Evolutionary conservation across 179 eudicot species (phyloP), one percentile per base, ranked within the genome.

Genomic region (Monotropa hypopitys): DNA sequence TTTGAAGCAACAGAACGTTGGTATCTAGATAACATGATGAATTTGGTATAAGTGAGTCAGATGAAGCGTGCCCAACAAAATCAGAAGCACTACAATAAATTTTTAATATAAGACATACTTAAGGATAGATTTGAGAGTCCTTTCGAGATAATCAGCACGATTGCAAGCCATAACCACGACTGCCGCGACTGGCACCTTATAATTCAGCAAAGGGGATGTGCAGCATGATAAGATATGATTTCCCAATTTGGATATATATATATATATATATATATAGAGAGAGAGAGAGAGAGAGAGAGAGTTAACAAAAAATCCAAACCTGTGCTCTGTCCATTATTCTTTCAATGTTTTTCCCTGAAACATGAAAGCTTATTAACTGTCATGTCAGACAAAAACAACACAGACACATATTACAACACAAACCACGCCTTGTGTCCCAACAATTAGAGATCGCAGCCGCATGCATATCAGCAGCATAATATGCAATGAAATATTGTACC

Each of bases 141-240:
- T 87, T 82, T 92, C 97, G 77, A 94, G 87, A 77, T 94, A 94
- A 90, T 94, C 97, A 81, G 97, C 98, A 78, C 98, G 98, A 85
- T 89, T 94, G 83, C 97, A 94, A 54, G 97, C 97, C 98, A 94
- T 94, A 56, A 94, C 86, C 77, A 94, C 95, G 57, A 94, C 88
- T 57, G 97, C 98, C 77, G 97, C 97, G 82, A 94, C 92, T 16
- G 97, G 89, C 71, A 79, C 96, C 98, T 94, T 84, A 86, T 57
- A 68, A 77, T 78, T 82, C 70, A 84, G 76, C 80, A 86, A 54
- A 75, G 43, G 70, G 78, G 78, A 78, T 49, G 66, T 65, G 59
- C 42, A 47, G 69, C 68, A 56, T 49, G 62, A 79, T 81, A 70
- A 20, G 42, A 45, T 35, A 21, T 38, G 21, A 57, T 65, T 76